Conservation (phyloP, 768 basidiomycete genomes). For the Boletus vermiculosoides region DNA sequence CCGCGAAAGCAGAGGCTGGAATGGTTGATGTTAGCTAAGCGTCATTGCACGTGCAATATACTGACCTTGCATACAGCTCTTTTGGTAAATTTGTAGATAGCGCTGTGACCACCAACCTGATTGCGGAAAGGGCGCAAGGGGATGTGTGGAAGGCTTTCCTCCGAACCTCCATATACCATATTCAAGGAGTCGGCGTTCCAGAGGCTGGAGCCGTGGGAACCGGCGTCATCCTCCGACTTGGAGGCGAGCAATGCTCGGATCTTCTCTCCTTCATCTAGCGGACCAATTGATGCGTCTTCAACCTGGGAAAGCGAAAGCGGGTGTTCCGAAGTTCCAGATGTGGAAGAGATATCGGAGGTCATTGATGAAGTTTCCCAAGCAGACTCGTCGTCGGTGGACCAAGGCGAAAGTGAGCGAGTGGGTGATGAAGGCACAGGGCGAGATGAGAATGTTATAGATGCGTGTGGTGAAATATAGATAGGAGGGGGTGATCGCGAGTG, state of each 20-base stretch:
- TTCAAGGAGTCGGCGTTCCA: slow-evolving; percentile 38
- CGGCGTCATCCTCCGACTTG: slow-evolving; percentile 21
- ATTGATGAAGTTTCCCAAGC: slow-evolving; percentile 72
- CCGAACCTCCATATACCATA: slow-evolving; percentile 44
- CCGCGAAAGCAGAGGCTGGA: slow-evolving; percentile 89
- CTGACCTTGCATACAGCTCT: slow-evolving; percentile 97
- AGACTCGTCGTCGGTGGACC: slow-evolving; percentile 77
- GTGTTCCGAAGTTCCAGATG: slow-evolving; percentile 41
- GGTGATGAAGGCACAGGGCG: slow-evolving; percentile 15
- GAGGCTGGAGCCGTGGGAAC: slow-evolving; percentile 5
- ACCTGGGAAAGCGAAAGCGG: slow-evolving; percentile 31
- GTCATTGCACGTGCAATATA: not conserved
- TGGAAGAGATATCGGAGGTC: slow-evolving; percentile 60
- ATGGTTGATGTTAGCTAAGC: slow-evolving; percentile 13
- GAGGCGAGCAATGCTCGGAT: not conserved
- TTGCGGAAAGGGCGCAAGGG: slow-evolving; percentile 95
- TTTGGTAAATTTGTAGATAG: slow-evolving; percentile 97
- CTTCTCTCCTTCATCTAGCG: slow-evolving; percentile 19
- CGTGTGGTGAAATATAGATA: slow-evolving; percentile 30
- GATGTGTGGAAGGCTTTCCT: slow-evolving; percentile 77
- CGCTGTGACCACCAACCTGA: slow-evolving; percentile 96
- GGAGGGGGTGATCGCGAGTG: slow-evolving; percentile 43
- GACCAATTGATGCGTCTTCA: slow-evolving; percentile 17
- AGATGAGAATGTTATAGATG: slow-evolving; percentile 18
- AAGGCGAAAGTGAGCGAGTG: slow-evolving; percentile 47